Evolutionary conservation across 148 eudicot species (phyloP).

Genomic region (Limonium bicolor): DNA sequence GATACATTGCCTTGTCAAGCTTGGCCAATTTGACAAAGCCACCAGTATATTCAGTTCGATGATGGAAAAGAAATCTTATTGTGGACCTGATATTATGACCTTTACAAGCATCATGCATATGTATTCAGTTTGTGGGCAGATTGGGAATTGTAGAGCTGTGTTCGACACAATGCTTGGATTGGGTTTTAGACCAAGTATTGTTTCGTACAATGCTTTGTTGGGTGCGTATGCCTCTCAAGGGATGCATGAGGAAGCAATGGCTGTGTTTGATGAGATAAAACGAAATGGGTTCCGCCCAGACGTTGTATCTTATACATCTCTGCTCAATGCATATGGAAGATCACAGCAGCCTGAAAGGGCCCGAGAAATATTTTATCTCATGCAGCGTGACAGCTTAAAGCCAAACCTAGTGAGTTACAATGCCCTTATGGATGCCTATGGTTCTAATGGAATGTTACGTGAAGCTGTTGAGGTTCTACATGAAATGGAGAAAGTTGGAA

Average conservation of each 20-base stretch:
- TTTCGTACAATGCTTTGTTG: constrained; percentile 66
- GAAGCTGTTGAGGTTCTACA: constrained; percentile 71
- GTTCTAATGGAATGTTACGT: constrained; percentile 60
- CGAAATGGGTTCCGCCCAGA: constrained; percentile 48
- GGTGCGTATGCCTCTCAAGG: constrained; percentile 83
- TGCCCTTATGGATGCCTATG: constrained; percentile 92
- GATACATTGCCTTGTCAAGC: constrained; percentile 69
- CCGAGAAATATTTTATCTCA: constrained; percentile 45
- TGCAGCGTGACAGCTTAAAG: constrained; percentile 48
- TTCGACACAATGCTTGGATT: constrained; percentile 74
- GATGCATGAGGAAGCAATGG: constrained; percentile 51
- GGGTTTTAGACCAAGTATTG: constrained; percentile 70
- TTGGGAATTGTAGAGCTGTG: constrained; percentile 62
- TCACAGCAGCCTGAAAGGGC: constrained; percentile 79
- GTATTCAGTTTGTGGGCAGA: constrained; percentile 75
- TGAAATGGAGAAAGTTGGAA: constrained; percentile 71
- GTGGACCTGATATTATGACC: constrained; percentile 70
- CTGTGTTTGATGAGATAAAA: constrained; percentile 51
- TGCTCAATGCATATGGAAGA: constrained; percentile 88
- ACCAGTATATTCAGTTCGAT: constrained; percentile 55
- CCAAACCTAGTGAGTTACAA: constrained; percentile 82
- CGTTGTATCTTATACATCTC: constrained; percentile 76
- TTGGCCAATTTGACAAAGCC: constrained; percentile 54
- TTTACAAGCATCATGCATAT: constrained; percentile 87
- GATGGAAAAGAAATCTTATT: constrained; percentile 62